Base-by-base conservation (phyloP, 2,329 filamentous ascomycete genomes). In the Chaetomiaceae sp. region DNA sequence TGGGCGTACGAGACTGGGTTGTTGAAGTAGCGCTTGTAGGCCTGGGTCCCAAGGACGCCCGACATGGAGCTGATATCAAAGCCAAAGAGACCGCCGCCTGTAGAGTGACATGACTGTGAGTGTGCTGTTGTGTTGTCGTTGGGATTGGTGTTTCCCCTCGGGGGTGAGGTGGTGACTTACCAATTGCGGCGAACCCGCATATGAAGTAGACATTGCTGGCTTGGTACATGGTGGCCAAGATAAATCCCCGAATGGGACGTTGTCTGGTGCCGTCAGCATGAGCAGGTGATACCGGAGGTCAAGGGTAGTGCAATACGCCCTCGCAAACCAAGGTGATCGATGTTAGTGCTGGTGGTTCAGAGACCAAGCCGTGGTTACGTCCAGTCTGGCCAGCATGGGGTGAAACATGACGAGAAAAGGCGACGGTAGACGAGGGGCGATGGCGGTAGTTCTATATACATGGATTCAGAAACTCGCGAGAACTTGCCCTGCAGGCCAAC, bases 41-140 rank as follows among this genome's bases (percentile, higher is more conserved):
- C 78, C 50, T 81, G 68, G 0, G 82, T 86, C 25, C 81, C 82
- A 33, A 89, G 73, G 20, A 83, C 79, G 40, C 79, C 81, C 33
- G 79, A 83, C 85, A 89, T 88, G 38, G 83, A 86, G 50, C 78
- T 81, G 61, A 90, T 88, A 68, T 90, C 87, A 64, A 90, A 90
- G 60, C 87, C 87, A 62, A 90, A 89, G 21, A 89, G 73, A 20
- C 78, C 81, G 64, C 85, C 85, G 58, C 85, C 85, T 75, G 35
- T 6, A 25, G 43, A n/a, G n/a, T 19, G 27, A 12, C 17, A 35
- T 8, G 7, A 3, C 16, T 27, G 27, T 45, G n/a, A 39, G 52
- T 30, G n/a, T 37, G 45, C 4, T 25, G 20, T 5, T 31, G 37
- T 17, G 19, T 12, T 33, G 30, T 13, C 30, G 19, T 30, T 5